Conservation (phyloP, 73 alveolate genomes). For the Paramecium pentaurelia region DNA sequence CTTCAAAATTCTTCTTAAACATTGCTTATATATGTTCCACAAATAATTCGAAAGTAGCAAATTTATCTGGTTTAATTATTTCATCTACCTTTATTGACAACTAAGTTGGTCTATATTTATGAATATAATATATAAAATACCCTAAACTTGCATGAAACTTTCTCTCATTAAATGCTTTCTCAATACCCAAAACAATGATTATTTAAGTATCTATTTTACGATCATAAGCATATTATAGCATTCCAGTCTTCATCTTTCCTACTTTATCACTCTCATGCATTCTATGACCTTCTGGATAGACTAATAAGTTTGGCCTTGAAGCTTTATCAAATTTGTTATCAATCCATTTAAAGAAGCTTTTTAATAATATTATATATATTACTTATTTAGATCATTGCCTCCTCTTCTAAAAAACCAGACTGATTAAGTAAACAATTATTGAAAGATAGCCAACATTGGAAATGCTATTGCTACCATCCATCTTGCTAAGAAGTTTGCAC, state of each 20-base stretch:
- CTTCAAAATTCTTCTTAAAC: neutral
- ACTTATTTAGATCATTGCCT: conserved; percentile 23
- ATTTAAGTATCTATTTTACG: conserved; percentile 18
- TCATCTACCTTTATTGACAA: neutral
- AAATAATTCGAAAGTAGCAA: neutral
- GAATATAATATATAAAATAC: neutral
- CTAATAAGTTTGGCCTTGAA: neutral
- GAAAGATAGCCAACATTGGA: neutral
- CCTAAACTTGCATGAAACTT: conserved; percentile 26
- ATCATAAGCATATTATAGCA: conserved; percentile 1
- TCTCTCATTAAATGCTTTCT: conserved; percentile 25
- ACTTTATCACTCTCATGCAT: neutral
- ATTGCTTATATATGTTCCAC: neutral
- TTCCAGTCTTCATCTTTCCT: conserved; percentile 27
- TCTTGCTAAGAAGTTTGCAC: conserved; percentile 30
- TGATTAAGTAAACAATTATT: neutral
- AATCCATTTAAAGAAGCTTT: conserved; percentile 39
- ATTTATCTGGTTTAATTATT: neutral
- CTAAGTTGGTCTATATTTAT: neutral
- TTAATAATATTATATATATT: neutral
- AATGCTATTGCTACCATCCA: conserved; percentile 42
- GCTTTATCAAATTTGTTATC: conserved; percentile 2
- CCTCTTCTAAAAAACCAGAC: conserved; percentile 52
- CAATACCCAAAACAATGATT: neutral
- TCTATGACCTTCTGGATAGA: conserved; percentile 49